A percentile compares a stretch with the other conserved stretches of the same genome.
Evolutionary conservation across 352 stramenopile species (phyloP).

Genomic region (Phytopythium vexans): DNA sequence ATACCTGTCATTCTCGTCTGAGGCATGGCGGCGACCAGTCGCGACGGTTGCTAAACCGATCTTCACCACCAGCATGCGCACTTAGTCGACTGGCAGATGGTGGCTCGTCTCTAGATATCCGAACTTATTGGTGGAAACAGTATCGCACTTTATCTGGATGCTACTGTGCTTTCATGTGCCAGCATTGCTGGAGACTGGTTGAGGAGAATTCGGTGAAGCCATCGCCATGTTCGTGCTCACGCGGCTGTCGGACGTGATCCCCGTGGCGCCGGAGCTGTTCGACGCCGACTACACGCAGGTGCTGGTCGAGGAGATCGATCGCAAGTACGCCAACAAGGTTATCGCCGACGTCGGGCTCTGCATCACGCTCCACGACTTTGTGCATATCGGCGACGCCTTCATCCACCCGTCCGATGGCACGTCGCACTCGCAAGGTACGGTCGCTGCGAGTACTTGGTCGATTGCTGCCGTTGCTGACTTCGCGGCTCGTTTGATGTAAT

Average conservation of each 20-base stretch:
- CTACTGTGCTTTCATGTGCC: too few species aligned
- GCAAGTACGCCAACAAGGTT: slow-evolving; percentile 91
- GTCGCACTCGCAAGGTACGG: slow-evolving; percentile 73
- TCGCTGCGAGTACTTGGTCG: background rate
- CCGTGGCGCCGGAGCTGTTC: slow-evolving; percentile 76
- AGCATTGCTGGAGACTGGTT: too few species aligned
- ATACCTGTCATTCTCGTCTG: too few species aligned
- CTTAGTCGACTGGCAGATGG: too few species aligned
- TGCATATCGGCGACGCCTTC: slow-evolving; percentile 83
- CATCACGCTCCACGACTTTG: slow-evolving; percentile 88
- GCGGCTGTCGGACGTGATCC: slow-evolving; percentile 84
- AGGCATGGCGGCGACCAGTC: too few species aligned
- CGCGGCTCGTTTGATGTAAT: background rate
- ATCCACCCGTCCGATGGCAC: slow-evolving; percentile 83
- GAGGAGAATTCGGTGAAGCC: too few species aligned
- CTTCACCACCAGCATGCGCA: too few species aligned
- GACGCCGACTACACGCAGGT: slow-evolving; percentile 83
- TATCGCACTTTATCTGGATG: too few species aligned
- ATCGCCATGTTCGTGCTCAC: slow-evolving; percentile 77
- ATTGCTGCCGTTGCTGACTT: background rate
- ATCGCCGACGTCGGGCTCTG: slow-evolving; percentile 86
- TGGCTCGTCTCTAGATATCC: too few species aligned
- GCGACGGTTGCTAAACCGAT: too few species aligned
- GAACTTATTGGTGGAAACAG: too few species aligned
- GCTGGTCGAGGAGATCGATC: slow-evolving; percentile 86